A percentile compares a stretch with the other conserved stretches of the same genome.
These are phyloP conservation scores for Dissophora globulifera DNA, from an alignment of 192 early-diverging fungal species.

Conservation along the genomic window DNA sequence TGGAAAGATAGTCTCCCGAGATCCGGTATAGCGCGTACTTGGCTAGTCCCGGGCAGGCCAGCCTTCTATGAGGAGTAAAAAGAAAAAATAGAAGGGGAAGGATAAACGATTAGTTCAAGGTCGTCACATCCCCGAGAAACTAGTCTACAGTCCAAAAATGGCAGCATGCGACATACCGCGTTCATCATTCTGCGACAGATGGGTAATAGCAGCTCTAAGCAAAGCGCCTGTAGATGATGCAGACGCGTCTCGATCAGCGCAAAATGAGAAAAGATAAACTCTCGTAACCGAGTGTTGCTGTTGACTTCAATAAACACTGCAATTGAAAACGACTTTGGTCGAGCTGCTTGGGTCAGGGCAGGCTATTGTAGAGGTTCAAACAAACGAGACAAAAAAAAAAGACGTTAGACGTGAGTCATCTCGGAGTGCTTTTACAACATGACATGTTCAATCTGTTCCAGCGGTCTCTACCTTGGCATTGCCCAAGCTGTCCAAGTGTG, in stretches of 20 bases:
- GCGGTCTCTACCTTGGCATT: conserved; percentile 50
- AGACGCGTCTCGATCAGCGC: conserved; percentile 65
- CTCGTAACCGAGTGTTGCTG: conserved; percentile 56
- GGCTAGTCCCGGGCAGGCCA: conserved; percentile 23
- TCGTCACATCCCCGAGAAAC: no score
- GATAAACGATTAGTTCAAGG: no score
- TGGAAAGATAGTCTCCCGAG: conserved; percentile 58
- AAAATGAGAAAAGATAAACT: conserved; percentile 69
- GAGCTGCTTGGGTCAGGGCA: conserved; percentile 51
- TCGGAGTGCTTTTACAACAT: no score
- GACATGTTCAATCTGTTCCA: no score
- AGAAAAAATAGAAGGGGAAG: neutral
- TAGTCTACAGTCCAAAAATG: no score
- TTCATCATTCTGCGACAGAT: conserved; percentile 40
- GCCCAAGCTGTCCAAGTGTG: conserved; percentile 41
- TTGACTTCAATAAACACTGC: conserved; percentile 63
- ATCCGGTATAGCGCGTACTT: conserved; percentile 48
- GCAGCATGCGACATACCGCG: conserved; percentile 6
- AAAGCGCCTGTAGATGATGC: conserved; percentile 63
- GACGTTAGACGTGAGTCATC: neutral
- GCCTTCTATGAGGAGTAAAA: conserved; percentile 43
- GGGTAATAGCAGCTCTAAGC: conserved; percentile 54
- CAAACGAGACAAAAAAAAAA: neutral
- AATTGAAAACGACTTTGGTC: conserved; percentile 63
- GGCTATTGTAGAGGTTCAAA: conserved; percentile 13